phyloP scores from a whole-genome alignment of 106 monocot genomes.

The Dendrobium chrysotoxum region DNA sequence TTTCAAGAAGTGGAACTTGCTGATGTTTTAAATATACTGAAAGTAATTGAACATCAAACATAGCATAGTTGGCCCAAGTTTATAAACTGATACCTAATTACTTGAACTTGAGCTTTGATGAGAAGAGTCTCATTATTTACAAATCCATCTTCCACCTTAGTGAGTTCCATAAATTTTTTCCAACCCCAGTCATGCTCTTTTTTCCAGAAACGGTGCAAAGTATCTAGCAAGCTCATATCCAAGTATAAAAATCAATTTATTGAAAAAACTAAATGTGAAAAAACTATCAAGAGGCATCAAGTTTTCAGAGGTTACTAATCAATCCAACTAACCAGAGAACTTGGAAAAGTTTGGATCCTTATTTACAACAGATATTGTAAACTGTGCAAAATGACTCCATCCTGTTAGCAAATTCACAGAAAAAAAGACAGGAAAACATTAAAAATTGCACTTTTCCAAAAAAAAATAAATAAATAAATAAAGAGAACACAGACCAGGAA shows the following conservation, averaged over 20 bases:
- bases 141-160: conserved; percentile 81
- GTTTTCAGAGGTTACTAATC: neutral
- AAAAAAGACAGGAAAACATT: neutral
- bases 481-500: conserved; percentile 51
- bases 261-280: neutral
- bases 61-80: neutral
- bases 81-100: conserved; percentile 58
- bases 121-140: conserved; percentile 66
- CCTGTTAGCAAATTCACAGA: conserved; percentile 40
- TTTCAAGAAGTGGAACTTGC: neutral
- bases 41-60: neutral
- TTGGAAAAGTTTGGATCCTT: conserved; percentile 92
- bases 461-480: conserved; percentile 6
- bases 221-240: conserved; percentile 45
- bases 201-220: conserved; percentile 92
- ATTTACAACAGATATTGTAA: conserved; percentile 92
- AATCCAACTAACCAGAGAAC: conserved; percentile 67
- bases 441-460: neutral
- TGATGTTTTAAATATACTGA: neutral
- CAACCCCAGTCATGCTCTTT: conserved; percentile 99
- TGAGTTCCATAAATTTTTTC: conserved; percentile 96
- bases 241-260: conserved; percentile 11
- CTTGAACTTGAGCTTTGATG: conserved; percentile 97
- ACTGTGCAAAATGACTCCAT: conserved; percentile 97
- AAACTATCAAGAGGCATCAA: neutral